phyloP scores from a whole-genome alignment of 495 filamentous ascomycete species.

The Neurospora pannonica region DNA sequence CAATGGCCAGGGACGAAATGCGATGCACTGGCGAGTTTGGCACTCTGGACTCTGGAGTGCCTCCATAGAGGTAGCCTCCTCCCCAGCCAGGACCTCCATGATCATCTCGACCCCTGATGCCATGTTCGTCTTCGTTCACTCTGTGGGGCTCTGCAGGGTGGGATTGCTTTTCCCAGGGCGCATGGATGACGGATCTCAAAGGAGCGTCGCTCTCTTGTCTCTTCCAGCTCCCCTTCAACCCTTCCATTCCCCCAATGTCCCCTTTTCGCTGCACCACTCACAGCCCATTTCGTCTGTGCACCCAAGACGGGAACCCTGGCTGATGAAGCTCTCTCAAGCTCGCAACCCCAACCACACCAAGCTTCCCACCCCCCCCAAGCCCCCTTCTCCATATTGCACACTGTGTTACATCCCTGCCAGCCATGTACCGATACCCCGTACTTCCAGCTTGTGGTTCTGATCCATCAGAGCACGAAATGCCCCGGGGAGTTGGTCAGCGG shows the following conservation, averaged over 20 bases:
- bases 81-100: not conserved
- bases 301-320: not conserved
- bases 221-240: conserved; percentile 1
- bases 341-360: conserved; percentile 2
- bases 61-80: not conserved
- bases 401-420: not conserved
- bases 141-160: conserved; percentile 16
- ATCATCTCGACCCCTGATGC: conserved; percentile 14
- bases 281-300: conserved; percentile 3
- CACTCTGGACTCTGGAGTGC: not conserved
- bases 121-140: conserved; percentile 4
- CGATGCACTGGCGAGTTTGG: not conserved
- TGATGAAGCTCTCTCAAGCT: not conserved
- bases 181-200: not conserved
- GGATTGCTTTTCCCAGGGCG: conserved; percentile 10
- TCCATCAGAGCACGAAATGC: conserved; percentile 10
- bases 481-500: conserved; percentile 12
- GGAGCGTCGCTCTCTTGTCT: not conserved
- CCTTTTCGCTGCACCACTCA: conserved; percentile 3
- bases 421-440: not conserved
- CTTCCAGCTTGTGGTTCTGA: not conserved
- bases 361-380: not conserved
- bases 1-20: not conserved
- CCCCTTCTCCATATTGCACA: not conserved
- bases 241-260: not conserved